These are phyloP conservation scores for Prototheca wickerhamii DNA, from an alignment of 163 green algal species.

Conservation along the genomic window DNA sequence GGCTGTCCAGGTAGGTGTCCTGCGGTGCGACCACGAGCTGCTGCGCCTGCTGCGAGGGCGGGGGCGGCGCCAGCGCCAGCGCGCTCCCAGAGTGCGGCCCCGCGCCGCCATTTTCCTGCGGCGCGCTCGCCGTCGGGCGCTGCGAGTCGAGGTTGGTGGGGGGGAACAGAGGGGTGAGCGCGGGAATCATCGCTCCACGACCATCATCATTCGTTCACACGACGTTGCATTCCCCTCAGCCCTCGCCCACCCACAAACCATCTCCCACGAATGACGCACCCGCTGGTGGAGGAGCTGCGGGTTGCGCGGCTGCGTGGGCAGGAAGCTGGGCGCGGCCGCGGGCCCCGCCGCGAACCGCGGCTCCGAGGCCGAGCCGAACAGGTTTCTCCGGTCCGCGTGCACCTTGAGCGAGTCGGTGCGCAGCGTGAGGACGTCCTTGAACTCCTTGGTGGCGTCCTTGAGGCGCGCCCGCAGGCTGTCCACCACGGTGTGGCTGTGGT, in stretches of 20 bases:
- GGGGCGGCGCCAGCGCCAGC: too few relatives aligned
- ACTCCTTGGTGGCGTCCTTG: conserved; percentile 86
- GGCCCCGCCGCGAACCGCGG: not conserved
- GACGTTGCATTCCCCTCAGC: too few relatives aligned
- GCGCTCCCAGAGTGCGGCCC: conserved; percentile 4
- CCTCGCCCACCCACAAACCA: too few relatives aligned
- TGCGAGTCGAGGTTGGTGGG: too few relatives aligned
- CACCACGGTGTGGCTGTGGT: conserved; percentile 73
- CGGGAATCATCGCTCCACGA: too few relatives aligned
- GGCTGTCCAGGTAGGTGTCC: conserved; percentile 72
- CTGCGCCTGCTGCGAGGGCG: conserved; percentile 31
- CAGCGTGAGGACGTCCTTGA: conserved; percentile 85
- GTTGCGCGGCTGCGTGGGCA: conserved; percentile 16
- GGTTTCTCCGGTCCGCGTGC: conserved; percentile 69
- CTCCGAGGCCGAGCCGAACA: conserved; percentile 53
- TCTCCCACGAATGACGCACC: too few relatives aligned
- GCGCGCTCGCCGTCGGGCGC: conserved; percentile 4
- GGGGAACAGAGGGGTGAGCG: too few relatives aligned
- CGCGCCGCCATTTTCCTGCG: not conserved
- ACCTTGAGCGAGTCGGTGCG: conserved; percentile 80
- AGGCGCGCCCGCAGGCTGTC: conserved; percentile 81
- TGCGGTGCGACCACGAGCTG: conserved; percentile 42
- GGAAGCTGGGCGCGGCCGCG: conserved; percentile 13
- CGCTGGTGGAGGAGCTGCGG: not conserved
- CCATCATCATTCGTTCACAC: too few relatives aligned